phyloP scores from a whole-genome alignment of 2,329 filamentous ascomycete species.

The Alternaria rosae region DNA sequence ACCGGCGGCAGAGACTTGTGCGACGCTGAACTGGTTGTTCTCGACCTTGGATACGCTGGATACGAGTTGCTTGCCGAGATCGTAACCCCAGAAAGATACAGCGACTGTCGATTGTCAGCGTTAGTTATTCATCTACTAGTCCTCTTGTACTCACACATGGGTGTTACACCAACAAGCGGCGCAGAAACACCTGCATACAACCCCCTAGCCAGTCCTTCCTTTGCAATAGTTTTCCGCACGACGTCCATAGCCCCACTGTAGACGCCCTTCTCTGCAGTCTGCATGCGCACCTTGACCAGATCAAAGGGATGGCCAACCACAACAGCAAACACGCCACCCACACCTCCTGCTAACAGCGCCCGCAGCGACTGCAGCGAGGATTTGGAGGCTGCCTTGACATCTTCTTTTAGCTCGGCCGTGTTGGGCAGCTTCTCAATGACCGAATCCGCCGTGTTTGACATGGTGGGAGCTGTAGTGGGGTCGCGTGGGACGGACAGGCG shows the following conservation, averaged over 20 bases:
- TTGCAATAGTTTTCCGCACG: constrained; percentile 83
- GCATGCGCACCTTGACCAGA: constrained; percentile 94
- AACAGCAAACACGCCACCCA: constrained; percentile 92
- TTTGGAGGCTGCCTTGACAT: constrained; percentile 60
- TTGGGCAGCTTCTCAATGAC: constrained; percentile 44
- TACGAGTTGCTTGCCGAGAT: constrained; percentile 91
- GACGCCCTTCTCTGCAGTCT: constrained; percentile 93
- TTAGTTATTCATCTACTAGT: not conserved
- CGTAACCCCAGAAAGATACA: constrained; percentile 83
- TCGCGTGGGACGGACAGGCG: constrained; percentile 1
- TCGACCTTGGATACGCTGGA: constrained; percentile 69
- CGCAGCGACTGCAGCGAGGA: constrained; percentile 71
- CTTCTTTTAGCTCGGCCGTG: constrained; percentile 59
- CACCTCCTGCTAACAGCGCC: constrained; percentile 87
- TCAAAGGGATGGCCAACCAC: constrained; percentile 95
- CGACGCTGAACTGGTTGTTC: constrained; percentile 78
- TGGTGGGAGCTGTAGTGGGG: constrained; percentile 19
- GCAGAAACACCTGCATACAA: constrained; percentile 97
- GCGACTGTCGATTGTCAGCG: constrained; percentile 58
- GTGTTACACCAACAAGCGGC: constrained; percentile 92
- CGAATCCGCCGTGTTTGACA: constrained; percentile 34
- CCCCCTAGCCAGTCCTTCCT: constrained; percentile 79
- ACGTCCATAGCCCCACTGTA: constrained; percentile 93
- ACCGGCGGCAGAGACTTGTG: constrained; percentile 87
- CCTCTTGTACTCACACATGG: constrained; percentile 81